These are phyloP conservation scores for Eucalyptus sp. DNA, from an alignment of 345 rosid genomes.

Conservation along the genomic window DNA sequence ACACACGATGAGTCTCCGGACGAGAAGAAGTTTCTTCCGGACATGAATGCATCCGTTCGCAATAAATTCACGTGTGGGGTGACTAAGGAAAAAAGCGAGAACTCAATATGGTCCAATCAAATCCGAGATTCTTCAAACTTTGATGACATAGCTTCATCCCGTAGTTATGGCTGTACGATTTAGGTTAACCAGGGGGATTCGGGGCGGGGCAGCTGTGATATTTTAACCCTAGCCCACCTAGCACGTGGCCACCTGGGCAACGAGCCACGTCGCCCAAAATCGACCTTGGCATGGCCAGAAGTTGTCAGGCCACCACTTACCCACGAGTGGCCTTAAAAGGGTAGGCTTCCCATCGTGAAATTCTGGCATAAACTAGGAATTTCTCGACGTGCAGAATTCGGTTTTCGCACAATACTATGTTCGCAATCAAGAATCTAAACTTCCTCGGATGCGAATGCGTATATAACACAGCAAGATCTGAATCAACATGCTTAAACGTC, in stretches of 20 bases:
- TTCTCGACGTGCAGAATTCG: neutral
- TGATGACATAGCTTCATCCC: neutral
- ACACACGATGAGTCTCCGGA: neutral
- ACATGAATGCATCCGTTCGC: neutral
- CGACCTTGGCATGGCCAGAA: neutral
- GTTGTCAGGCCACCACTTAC: neutral
- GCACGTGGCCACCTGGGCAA: neutral
- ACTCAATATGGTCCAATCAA: neutral
- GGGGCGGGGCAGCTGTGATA: neutral
- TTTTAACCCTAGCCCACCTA: neutral
- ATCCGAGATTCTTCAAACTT: neutral
- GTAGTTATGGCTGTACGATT: neutral
- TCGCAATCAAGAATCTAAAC: neutral
- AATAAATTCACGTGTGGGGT: neutral
- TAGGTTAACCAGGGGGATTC: neutral
- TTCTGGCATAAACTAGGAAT: neutral
- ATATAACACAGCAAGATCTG: neutral
- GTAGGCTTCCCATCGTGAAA: fast-evolving
- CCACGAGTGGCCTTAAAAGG: neutral
- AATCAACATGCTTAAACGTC: neutral
- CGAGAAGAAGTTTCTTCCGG: neutral
- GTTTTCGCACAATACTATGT: neutral
- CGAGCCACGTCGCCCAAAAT: neutral
- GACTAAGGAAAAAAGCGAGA: neutral
- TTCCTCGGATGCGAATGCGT: neutral